Conservation (phyloP, 169 alveolate species). For the Plasmodium ovale region DNA sequence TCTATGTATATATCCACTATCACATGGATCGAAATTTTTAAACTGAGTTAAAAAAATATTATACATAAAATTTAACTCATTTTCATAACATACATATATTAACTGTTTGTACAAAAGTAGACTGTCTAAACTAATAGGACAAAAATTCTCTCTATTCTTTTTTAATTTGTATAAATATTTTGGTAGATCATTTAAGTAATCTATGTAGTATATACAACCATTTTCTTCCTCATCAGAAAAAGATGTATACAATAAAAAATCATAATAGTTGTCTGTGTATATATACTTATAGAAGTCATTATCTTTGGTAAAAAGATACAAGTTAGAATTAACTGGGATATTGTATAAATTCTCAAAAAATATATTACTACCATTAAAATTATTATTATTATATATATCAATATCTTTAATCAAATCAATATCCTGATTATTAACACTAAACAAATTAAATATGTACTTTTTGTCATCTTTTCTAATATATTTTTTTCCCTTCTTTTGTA, state of each 20-base stretch:
- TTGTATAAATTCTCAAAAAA: slow-evolving; percentile 17
- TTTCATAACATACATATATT: slow-evolving; percentile 65
- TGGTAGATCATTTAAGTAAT: slow-evolving; percentile 31
- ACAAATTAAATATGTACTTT: slow-evolving; percentile 22
- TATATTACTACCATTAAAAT: slow-evolving; percentile 63
- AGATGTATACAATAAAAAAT: slow-evolving; percentile 54
- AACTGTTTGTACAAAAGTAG: slow-evolving; percentile 55
- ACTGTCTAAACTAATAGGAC: slow-evolving; percentile 13
- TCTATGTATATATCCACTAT: slow-evolving; percentile 70
- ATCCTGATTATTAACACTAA: slow-evolving; percentile 61
- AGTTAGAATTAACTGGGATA: neutral
- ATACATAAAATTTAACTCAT: slow-evolving; percentile 60
- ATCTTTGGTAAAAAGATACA: slow-evolving; percentile 20
- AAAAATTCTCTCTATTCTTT: slow-evolving; percentile 50
- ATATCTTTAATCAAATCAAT: slow-evolving; percentile 51
- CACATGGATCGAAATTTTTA: slow-evolving; percentile 34
- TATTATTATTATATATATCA: slow-evolving; percentile 61
- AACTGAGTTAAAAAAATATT: slow-evolving; percentile 31
- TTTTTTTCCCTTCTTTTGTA: slow-evolving; percentile 7
- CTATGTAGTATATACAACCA: slow-evolving; percentile 46
- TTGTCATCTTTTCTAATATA: slow-evolving; percentile 16
- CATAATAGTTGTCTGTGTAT: slow-evolving; percentile 62
- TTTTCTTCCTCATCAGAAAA: slow-evolving; percentile 71
- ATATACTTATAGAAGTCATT: slow-evolving; percentile 48
- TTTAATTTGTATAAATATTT: slow-evolving; percentile 61